Percentiles rank a stretch among this genome's conserved stretches.
These are phyloP conservation scores for Coniochaeta sp. DNA, from an alignment of 2,329 filamentous ascomycete genomes.

Conservation along the genomic window DNA sequence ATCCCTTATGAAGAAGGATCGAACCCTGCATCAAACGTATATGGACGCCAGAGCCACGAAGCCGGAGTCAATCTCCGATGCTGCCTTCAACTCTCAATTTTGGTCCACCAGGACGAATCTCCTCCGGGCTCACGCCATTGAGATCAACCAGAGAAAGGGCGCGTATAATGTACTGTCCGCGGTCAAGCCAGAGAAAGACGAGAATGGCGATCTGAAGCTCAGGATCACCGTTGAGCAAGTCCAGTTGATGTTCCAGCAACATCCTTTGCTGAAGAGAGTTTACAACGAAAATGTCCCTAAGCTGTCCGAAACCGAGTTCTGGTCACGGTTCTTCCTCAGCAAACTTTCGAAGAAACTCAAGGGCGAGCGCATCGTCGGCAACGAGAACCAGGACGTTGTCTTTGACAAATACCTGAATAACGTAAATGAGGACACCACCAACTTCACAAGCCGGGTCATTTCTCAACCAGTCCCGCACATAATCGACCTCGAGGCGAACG, in stretches of 20 bases:
- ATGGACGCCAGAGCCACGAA: constrained; percentile 78
- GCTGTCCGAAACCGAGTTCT: constrained; percentile 73
- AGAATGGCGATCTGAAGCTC: constrained; percentile 62
- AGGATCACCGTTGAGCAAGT: constrained; percentile 89
- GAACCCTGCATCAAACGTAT: constrained; percentile 72
- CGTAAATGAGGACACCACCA: constrained; percentile 56
- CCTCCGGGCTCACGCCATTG: constrained; percentile 83
- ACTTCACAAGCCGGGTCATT: constrained; percentile 44
- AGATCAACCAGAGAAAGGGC: constrained; percentile 76
- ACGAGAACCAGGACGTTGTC: constrained; percentile 67
- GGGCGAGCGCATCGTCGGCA: constrained; percentile 76
- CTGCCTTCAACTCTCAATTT: constrained; percentile 84
- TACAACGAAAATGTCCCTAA: constrained; percentile 92
- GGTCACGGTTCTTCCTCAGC: constrained; percentile 90
- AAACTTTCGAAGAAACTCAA: constrained; percentile 84
- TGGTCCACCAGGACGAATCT: constrained; percentile 86
- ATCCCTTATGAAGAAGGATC: constrained; percentile 77
- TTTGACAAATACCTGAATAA: constrained; percentile 71
- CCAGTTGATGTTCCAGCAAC: constrained; percentile 85
- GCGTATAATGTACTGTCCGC: constrained; percentile 91
- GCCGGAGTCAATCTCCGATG: constrained; percentile 71
- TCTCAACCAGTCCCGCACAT: constrained; percentile 72
- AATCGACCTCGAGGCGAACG: constrained; percentile 88
- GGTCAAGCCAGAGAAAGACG: constrained; percentile 71
- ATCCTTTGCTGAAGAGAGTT: constrained; percentile 80